Evolutionary conservation across 208 protist species (phyloP).

Genomic region (Crithidia bombi): DNA sequence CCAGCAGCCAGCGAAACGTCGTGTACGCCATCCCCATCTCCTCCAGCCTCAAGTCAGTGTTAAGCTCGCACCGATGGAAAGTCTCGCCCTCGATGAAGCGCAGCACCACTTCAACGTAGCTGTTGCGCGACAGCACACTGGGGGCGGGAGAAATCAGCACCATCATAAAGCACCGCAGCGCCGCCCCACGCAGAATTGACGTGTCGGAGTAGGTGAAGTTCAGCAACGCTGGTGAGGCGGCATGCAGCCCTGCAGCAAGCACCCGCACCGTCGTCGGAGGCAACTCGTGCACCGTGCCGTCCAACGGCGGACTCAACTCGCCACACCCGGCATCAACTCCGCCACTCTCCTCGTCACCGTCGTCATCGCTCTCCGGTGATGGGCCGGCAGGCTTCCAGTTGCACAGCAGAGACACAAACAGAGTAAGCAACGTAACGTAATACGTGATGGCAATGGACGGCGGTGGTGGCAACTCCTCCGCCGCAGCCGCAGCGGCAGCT

Average conservation of each 20-base stretch:
- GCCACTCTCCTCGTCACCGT: neutral
- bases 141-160: constrained; percentile 51
- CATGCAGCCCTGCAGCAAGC: constrained; percentile 33
- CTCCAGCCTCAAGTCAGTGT: constrained; percentile 71
- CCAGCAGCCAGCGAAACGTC: constrained; percentile 58
- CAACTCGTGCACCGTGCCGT: constrained; percentile 37
- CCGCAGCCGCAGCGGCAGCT: neutral
- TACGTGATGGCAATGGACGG: constrained; percentile 38
- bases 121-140: constrained; percentile 32
- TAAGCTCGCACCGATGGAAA: constrained; percentile 45
- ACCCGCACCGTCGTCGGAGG: constrained; percentile 35
- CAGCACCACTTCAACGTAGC: constrained; percentile 52
- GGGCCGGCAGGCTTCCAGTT: constrained; percentile 36
- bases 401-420: constrained; percentile 60
- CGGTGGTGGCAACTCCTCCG: constrained; percentile 9
- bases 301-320: constrained; percentile 27
- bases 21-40: constrained; percentile 49
- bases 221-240: constrained; percentile 37
- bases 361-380: neutral
- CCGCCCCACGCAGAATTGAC: constrained; percentile 65
- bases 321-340: neutral
- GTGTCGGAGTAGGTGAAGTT: constrained; percentile 44
- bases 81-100: constrained; percentile 28
- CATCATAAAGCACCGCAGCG: constrained; percentile 60
- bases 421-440: constrained; percentile 38